Evolutionary conservation across 805 yeast genomes (phyloP), one percentile per base, ranked within the genome.

Genomic region (Kuraishia molischiana): DNA sequence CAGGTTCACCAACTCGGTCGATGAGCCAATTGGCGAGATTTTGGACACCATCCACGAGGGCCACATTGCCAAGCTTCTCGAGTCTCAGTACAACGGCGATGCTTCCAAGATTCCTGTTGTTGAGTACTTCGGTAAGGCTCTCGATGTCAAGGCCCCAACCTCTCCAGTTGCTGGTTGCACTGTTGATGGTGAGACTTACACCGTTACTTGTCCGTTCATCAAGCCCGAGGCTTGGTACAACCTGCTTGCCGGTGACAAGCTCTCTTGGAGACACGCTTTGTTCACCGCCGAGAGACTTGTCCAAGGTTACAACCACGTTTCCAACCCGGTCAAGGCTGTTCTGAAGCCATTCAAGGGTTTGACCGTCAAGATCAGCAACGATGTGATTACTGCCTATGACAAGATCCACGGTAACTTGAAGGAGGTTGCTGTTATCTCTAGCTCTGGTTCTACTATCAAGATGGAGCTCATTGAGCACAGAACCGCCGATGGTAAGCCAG

Each of bases 261-360:
- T 75, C 53, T 76, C 74, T 59, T 92, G 99, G 99, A 77, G 95
- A 64, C 83, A 81, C 51, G 97, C 97, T 24, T 77, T 92, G 61
- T 67, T 92, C 46, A 67, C 89, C 19, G 71, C 90, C 47, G 70
- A 76, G 39, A 78, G 85, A 58, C 68, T 85, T 54, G 92, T 87
- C 42, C 97, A 92, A 67, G 95, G 85, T 40, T 67, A 75, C 47
- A 77, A 80, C 64, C 89, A 81, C 52, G 80, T 77, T 45, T 56
- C 75, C 30, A 92, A 89, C 62, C 85, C 97, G 22, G 72, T 80
- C 37, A 83, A 76, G 53, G 78, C 79, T 46, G 79, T 92, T 29
- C 76, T 92, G 53, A 74, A 82, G 34, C 97, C 98, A 41, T 57
- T 68, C 38, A 64, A 72, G 41, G 65, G 74, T 46, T 67, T 79